Evolutionary conservation across 169 alveolate genomes (phyloP).

Genomic region (Plasmodium gonderi): DNA sequence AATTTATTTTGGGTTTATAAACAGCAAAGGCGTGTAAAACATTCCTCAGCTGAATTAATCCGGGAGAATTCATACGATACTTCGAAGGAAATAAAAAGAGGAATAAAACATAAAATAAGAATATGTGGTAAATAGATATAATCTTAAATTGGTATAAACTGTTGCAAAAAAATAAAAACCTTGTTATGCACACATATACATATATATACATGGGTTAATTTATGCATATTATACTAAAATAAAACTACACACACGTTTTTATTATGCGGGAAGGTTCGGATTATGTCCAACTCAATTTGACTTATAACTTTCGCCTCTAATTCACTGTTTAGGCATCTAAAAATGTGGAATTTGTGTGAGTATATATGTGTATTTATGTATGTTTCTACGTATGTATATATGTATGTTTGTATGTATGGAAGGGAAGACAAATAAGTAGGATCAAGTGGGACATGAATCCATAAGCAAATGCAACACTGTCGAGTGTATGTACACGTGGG

Average conservation of each 20-base stretch:
- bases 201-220: background rate
- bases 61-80: slow-evolving; percentile 72
- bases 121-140: background rate
- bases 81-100: slow-evolving; percentile 10
- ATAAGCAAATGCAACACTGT: too few relatives aligned
- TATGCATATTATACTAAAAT: background rate
- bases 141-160: background rate
- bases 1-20: slow-evolving; percentile 85
- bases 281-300: slow-evolving; percentile 88
- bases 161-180: background rate
- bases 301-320: slow-evolving; percentile 80
- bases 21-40: slow-evolving; percentile 89
- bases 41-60: slow-evolving; percentile 80
- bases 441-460: too few relatives aligned
- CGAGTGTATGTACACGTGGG: too few relatives aligned
- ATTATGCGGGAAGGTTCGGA: slow-evolving; percentile 88
- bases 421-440: too few relatives aligned
- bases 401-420: too few relatives aligned
- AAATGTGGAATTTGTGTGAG: background rate
- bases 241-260: slow-evolving; percentile 78
- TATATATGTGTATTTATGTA: background rate
- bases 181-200: background rate
- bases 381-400: too few relatives aligned
- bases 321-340: slow-evolving; percentile 76
- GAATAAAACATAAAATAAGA: background rate